Evolutionary conservation across 805 yeast genomes (phyloP), one percentile per base, ranked within the genome.

Genomic region (Pachysolen tannophilus): DNA sequence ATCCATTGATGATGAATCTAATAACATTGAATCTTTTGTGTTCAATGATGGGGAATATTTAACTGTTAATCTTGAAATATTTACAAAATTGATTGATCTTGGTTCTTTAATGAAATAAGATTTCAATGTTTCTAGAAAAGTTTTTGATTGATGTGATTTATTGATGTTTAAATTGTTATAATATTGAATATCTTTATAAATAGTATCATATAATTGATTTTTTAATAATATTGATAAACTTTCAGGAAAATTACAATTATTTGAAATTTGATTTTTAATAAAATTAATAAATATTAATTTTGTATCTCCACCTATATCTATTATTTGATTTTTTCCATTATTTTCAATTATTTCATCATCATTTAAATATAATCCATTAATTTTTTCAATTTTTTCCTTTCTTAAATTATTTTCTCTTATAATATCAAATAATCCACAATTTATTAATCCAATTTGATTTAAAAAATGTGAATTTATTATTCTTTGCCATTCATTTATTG

Each of bases 281-380:
- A 56, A 53, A 35, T 57, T 52, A 10, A 57, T 41, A 35, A 58
- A 53, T 4, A 58, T 30, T 10, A 58, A 34, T 33, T 57, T 57
- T 1, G 61, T 32, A 26, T 43, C 49, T 7, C 54, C 58, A 8
- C 56, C 54, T 2, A 35, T 26, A 2, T 49, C 33, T 4, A 9
- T 13, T 13, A 28, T 29, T 8, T 24, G 32, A 15, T 11, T 6
- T 9, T 11, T 10, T 33, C 13, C 20, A 5, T 20, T 13, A 16
- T 32, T 26, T 15, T 32, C 30, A 5, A 32, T 33, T 16, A 32
- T 33, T 3, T 23, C 18, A 20, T 35, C 34, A 18, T 31, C 35
- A 16, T 27, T 32, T 3, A 30, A 17, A 21, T 27, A 28, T 5
- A 46, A 41, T 3, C 40, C 33, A 34, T 56, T 55, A 15, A 41